Base-by-base conservation (phyloP, 1,284 basidiomycete species). In the Cryptococcus sp. region DNA sequence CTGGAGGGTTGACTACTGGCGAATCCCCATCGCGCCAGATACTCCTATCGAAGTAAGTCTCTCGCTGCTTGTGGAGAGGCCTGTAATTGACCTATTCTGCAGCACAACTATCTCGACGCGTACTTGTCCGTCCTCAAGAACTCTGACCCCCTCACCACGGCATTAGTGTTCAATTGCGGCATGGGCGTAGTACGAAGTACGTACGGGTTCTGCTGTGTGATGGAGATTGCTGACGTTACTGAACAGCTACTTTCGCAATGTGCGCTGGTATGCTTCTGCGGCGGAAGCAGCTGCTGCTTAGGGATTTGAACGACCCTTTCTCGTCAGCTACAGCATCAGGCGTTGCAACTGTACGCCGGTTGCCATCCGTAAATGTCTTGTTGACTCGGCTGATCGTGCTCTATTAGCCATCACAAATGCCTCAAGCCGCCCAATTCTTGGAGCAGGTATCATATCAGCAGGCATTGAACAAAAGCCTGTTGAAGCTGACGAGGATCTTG, bases 101-200 rank as follows among this genome's bases (percentile, higher is more conserved):
- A 91, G 86, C 89, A 94, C 75, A 93, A 93, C 70, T 96, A 96
- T 74, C 85, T 98, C 16, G 96, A 99, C 77, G 90, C 91, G 1
- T 96, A 97, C 77, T 83, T 95, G 19, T 84, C 85, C 15, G 87
- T 94, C 49, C 88, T 99, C 70, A 86, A 87, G 68, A 80, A 85
- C 42, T 86, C 89, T 0, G 91, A 96, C 66, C 93, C 95, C 0
- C 80, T 87, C 8, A 83, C 82, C 20, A 93, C 91, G 0, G 88
- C 89, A 0, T 82, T 99, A 17, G 91, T 99, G 2, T 97, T 99
- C 77, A 95, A 92, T 57, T 98, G 96, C 75, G 95, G 96, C 44
- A 94, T 96, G 85, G 96, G 96, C 46, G 91, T 93, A 3, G 93
- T 96, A 0, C 86, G 96, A 44, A 96, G 78, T 71, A 64, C 68